Percentiles rank a stretch among this genome's conserved stretches.
Evolutionary conservation across 306 rosid genomes (phyloP).

Genomic region (Quercus gilva): DNA sequence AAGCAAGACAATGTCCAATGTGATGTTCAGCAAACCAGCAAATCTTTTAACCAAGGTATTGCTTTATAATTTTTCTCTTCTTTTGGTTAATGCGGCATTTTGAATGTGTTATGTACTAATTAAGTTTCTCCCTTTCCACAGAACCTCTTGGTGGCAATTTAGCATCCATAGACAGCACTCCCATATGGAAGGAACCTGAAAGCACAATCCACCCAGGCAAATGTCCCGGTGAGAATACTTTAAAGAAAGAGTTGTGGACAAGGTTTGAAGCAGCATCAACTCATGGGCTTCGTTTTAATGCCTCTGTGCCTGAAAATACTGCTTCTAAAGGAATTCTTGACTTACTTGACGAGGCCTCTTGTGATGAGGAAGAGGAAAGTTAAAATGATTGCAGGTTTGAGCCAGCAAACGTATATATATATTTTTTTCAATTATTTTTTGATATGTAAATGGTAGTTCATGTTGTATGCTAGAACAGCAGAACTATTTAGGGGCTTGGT

Average conservation of each 20-base stretch:
- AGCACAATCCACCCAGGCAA: conserved; percentile 51
- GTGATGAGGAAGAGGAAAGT: conserved; percentile 36
- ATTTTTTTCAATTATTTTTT: conserved; percentile 12
- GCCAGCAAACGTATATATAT: conserved; percentile 7
- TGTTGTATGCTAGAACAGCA: not conserved
- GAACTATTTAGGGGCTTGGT: not conserved
- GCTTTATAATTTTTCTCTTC: conserved; percentile 2
- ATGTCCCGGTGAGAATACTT: conserved; percentile 80
- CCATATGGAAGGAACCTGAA: conserved; percentile 56
- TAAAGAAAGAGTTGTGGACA: conserved; percentile 87
- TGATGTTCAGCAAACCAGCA: conserved; percentile 32
- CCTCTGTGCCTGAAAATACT: conserved; percentile 11
- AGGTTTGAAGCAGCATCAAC: conserved; percentile 80
- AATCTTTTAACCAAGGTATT: conserved; percentile 45
- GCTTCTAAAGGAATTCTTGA: conserved; percentile 70
- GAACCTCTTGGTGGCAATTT: conserved; percentile 39
- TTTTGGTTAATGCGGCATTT: conserved; percentile 14
- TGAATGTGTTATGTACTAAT: not conserved
- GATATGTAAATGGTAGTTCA: conserved; percentile 32
- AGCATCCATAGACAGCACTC: conserved; percentile 48
- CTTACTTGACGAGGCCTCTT: conserved; percentile 77
- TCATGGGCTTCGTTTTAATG: conserved; percentile 28
- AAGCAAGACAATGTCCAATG: conserved; percentile 23
- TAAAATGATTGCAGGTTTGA: conserved; percentile 12
- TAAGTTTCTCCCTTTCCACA: conserved; percentile 13